Conservation (phyloP, 2,329 filamentous ascomycete species). For the Fusarium fracticaudum region DNA sequence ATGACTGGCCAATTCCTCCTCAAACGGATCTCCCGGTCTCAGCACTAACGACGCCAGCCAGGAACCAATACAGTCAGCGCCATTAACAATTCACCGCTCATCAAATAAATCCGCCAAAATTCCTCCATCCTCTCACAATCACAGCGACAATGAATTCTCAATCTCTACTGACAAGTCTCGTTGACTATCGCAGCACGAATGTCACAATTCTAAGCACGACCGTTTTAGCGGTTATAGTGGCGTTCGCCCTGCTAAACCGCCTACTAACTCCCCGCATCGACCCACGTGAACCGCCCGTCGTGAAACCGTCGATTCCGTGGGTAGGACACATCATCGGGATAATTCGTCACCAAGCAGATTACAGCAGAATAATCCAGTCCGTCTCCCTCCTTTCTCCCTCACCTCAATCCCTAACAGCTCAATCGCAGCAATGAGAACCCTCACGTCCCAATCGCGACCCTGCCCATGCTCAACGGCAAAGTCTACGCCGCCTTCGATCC, state of each 20-base stretch:
- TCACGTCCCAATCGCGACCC: constrained; percentile 51
- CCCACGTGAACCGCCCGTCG: constrained; percentile 53
- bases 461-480: constrained; percentile 55
- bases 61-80: not conserved
- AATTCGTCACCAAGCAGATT: constrained; percentile 49
- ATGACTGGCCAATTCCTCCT: not conserved
- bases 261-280: constrained; percentile 38
- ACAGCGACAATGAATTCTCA: not conserved
- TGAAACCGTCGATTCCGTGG: constrained; percentile 53
- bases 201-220: constrained; percentile 48
- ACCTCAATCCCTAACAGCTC: not conserved
- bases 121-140: not conserved
- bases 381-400: not conserved
- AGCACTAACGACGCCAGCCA: not conserved
- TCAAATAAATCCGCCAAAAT: not conserved
- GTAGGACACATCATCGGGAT: constrained; percentile 59
- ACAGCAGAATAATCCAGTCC: constrained; percentile 52
- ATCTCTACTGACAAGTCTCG: not conserved
- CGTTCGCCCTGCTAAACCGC: constrained; percentile 26
- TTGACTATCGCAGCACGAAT: constrained; percentile 3
- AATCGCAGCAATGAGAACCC: constrained; percentile 38
- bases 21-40: not conserved
- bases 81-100: not conserved
- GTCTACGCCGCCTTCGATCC: constrained; percentile 57
- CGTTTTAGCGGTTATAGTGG: constrained; percentile 10